These are phyloP conservation scores for Thielaviopsis populi DNA, from an alignment of 2,329 filamentous ascomycete species.

Conservation along the genomic window DNA sequence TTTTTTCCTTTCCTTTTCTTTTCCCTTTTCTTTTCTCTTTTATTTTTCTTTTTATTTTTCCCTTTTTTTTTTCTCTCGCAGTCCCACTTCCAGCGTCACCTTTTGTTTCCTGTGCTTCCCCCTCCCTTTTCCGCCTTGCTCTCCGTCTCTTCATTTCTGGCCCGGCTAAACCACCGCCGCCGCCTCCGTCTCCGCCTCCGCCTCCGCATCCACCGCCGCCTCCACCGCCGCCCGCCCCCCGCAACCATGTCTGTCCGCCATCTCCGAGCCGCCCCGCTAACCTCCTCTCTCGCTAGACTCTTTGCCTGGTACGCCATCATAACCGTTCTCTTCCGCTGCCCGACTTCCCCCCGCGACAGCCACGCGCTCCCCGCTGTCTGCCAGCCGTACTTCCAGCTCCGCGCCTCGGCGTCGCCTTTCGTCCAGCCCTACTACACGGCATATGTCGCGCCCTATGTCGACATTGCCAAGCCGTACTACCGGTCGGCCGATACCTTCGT, in stretches of 20 bases:
- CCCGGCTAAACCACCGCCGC: background rate
- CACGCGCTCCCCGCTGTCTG: conserved; percentile 63
- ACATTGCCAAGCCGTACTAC: conserved; percentile 63
- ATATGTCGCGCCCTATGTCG: conserved; percentile 72
- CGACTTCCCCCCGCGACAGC: conserved; percentile 51
- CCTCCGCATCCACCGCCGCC: too few relatives aligned
- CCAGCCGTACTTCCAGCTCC: conserved; percentile 60
- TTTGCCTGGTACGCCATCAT: conserved; percentile 75
- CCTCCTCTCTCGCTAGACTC: conserved; percentile 36
- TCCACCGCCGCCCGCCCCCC: background rate
- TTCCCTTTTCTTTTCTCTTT: background rate
- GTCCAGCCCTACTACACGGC: conserved; percentile 71
- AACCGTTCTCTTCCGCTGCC: conserved; percentile 71
- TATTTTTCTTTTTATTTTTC: background rate
- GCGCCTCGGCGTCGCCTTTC: conserved; percentile 53
- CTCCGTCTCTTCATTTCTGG: background rate
- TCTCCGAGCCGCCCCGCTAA: background rate
- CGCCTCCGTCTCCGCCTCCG: background rate
- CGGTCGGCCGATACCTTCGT: conserved; percentile 44
- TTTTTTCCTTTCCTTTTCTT: conserved; percentile 4
- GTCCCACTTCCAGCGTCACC: background rate
- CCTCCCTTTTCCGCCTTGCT: background rate
- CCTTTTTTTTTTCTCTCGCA: background rate
- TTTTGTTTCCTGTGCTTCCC: background rate
- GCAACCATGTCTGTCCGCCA: background rate